Conservation (phyloP, 2,329 filamentous ascomycete species). For the Epichloe aotearoae region DNA sequence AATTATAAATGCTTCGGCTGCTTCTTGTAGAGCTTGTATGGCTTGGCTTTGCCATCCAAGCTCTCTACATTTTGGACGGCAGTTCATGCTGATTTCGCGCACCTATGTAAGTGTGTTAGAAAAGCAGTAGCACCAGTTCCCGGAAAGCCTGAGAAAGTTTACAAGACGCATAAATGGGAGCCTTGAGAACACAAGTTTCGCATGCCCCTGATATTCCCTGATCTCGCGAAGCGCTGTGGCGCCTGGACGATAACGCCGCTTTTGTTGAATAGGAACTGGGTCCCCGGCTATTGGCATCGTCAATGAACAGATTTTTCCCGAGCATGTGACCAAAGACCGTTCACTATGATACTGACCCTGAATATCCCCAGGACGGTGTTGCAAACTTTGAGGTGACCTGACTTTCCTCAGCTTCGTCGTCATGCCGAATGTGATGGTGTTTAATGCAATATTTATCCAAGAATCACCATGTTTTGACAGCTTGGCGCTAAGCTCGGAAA, state of each 20-base stretch:
- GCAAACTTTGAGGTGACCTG: constrained; percentile 1
- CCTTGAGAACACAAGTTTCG: constrained; percentile 73
- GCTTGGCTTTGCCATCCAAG: constrained; percentile 95
- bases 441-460: no score
- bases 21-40: constrained; percentile 85
- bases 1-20: constrained; percentile 89
- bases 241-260: constrained; percentile 59
- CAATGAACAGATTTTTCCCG: constrained; percentile 3
- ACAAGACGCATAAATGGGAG: constrained; percentile 69
- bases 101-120: constrained; percentile 7
- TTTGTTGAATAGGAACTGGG: constrained; percentile 49
- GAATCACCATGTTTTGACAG: no score
- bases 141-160: constrained; percentile 10
- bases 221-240: constrained; percentile 88
- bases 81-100: constrained; percentile 57
- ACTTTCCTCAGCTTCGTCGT: neutral
- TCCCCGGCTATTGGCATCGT: constrained; percentile 48
- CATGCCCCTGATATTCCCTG: constrained; percentile 75
- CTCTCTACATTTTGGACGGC: constrained; percentile 50
- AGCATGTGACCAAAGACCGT: no score
- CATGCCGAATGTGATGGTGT: neutral
- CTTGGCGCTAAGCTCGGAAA: no score
- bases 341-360: constrained; percentile 19
- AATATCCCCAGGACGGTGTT: constrained; percentile 24
- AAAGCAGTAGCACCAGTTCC: neutral